Evolutionary conservation across 257 asterid genomes (phyloP).

Genomic region (Thymus quinquecostatus): DNA sequence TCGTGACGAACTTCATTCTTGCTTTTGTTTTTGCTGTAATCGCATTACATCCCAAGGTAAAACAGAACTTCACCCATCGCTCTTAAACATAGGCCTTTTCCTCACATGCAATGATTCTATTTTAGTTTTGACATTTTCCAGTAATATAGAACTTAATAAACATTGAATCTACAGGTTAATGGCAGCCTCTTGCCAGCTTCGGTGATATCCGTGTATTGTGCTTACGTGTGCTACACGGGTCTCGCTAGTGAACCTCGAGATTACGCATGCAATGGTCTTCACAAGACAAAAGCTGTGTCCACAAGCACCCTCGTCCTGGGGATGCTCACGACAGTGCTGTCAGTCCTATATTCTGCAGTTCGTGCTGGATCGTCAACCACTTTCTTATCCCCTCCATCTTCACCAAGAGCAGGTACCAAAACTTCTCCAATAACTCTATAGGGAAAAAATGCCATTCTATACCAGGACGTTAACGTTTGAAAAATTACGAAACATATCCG

Average conservation of each 20-base stretch:
- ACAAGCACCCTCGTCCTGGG: conserved; percentile 86
- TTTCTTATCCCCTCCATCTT: conserved; percentile 88
- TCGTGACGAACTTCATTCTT: conserved; percentile 85
- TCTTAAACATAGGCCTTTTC: neutral
- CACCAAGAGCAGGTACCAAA: conserved; percentile 81
- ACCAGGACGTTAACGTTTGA: too few relatives aligned
- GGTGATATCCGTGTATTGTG: conserved; percentile 90
- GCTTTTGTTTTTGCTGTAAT: conserved; percentile 73
- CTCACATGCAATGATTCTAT: neutral
- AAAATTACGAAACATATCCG: too few relatives aligned
- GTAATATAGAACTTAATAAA: neutral
- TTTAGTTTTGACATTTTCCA: neutral
- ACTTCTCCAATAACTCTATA: neutral
- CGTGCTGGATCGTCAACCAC: conserved; percentile 98
- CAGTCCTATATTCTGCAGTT: conserved; percentile 87
- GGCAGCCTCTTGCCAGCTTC: conserved; percentile 98
- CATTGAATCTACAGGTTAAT: conserved; percentile 65
- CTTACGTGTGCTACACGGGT: conserved; percentile 90
- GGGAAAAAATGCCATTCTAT: too few relatives aligned
- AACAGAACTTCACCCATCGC: neutral
- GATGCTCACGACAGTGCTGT: conserved; percentile 87
- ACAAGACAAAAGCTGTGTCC: conserved; percentile 73
- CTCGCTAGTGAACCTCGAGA: conserved; percentile 92
- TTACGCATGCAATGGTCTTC: conserved; percentile 90
- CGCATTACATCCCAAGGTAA: conserved; percentile 88